Evolutionary conservation across 1,284 basidiomycete genomes (phyloP).

Genomic region (Ganoderma sinense): DNA sequence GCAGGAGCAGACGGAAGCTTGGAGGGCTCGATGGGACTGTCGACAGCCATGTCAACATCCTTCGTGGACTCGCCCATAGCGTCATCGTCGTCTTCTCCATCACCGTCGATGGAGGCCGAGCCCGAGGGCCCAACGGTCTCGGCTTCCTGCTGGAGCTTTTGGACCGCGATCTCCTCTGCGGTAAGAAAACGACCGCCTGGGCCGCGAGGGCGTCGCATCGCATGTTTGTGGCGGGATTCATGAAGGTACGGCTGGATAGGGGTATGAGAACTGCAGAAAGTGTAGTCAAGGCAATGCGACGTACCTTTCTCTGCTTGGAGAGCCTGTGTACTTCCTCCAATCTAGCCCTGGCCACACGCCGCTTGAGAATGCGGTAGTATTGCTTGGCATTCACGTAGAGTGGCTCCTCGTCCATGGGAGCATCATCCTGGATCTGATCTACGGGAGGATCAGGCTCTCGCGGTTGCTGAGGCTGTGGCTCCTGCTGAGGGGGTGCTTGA

Average conservation of each 20-base stretch:
- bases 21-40: conserved; percentile 33
- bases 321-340: conserved; percentile 93
- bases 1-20: conserved; percentile 17
- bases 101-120: conserved; percentile 39
- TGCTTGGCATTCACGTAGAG: conserved; percentile 98
- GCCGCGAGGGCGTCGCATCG: conserved; percentile 94
- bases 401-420: conserved; percentile 86
- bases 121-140: conserved; percentile 38
- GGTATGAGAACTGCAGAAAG: conserved; percentile 12
- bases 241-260: conserved; percentile 88
- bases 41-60: conserved; percentile 36
- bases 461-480: conserved; percentile 30
- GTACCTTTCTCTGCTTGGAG: conserved; percentile 89
- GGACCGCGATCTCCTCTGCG: conserved; percentile 89
- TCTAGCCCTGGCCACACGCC: conserved; percentile 86
- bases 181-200: conserved; percentile 97
- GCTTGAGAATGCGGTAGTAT: conserved; percentile 95
- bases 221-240: conserved; percentile 97
- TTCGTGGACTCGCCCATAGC: conserved; percentile 33
- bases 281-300: conserved; percentile 25
- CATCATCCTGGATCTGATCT: conserved; percentile 44
- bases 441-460: conserved; percentile 39
- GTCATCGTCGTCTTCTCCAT: conserved; percentile 48
- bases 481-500: conserved; percentile 22
- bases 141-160: conserved; percentile 55